Base-by-base conservation (phyloP, 345 rosid species). In the Citrus medica region DNA sequence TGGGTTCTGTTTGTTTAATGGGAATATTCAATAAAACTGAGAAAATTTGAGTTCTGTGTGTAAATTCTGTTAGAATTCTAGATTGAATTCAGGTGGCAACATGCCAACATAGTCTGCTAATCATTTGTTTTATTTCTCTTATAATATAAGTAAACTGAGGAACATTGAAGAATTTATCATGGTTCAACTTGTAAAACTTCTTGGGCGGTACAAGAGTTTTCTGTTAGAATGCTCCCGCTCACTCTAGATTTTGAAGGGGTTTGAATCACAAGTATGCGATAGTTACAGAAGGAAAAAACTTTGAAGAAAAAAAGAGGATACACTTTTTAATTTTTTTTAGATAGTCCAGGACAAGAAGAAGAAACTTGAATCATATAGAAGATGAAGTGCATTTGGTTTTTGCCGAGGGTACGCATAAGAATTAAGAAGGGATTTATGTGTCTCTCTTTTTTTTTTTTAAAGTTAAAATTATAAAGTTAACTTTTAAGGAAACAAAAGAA, bases 1-100 rank as follows among this genome's bases (percentile, higher is more conserved):
- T 42, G 75, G 58, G 37, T 58, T 76, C 62, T 32, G 27, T 80
- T n/a, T 66, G 38, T 51, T 74, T 74, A 33, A n/a, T 6, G 35
- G 58, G 66, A 46, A 28, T 33, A 21, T n/a, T 32, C 32, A 38
- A 48, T 59, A 37, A 46, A 74, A 30, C 5, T 16, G 6, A 1
- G 55, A 32, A 1, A 25, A 67, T 67, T 53, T 22, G 24, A 38
- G 14, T 35, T 79, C 65, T 38, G 33, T 55, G 22, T 6, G 21
- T 38, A 56, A 32, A n/a, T 27, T 27, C 58, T 73, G 48, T 70
- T 37, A 21, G 63, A 53, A 53, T 9, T 24, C 27, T 32, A 35
- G 61, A 62, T 69, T 55, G 55, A 53, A 17, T 46, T 67, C 69
- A 53, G 8, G 40, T 37, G 59, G 58, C 58, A 17, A 53, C 58